Conservation (phyloP, 805 yeast genomes). For the Yarrowia sp. region DNA sequence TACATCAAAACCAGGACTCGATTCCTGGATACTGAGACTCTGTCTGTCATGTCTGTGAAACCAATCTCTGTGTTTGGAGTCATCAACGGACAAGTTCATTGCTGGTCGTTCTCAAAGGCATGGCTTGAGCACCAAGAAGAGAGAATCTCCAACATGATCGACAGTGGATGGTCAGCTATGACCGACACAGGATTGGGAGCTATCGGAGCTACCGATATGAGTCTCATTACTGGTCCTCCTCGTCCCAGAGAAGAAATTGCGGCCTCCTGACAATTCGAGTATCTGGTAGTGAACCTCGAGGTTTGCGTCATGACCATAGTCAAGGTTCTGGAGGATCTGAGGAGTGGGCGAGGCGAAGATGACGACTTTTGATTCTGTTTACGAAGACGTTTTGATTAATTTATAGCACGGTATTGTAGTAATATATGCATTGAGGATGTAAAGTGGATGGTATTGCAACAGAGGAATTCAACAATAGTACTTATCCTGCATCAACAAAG, state of each 20-base stretch:
- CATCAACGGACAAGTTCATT: constrained; percentile 7
- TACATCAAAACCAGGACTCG: constrained; percentile 6
- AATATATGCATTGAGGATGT: no score
- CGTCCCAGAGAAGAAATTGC: constrained; percentile 11
- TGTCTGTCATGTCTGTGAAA: not conserved
- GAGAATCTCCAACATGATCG: not conserved
- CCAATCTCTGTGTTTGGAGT: constrained; percentile 13
- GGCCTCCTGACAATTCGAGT: constrained; percentile 21
- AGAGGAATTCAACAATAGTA: no score
- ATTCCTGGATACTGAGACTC: constrained; percentile 10
- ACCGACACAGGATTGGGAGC: not conserved
- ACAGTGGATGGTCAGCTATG: not conserved
- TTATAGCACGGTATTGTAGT: not conserved
- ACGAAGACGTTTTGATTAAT: not conserved
- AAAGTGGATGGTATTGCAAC: no score
- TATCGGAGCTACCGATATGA: not conserved
- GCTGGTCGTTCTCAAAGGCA: constrained; percentile 1
- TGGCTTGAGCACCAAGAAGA: constrained; percentile 14
- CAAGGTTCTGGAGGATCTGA: constrained; percentile 3
- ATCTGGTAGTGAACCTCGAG: constrained; percentile 6
- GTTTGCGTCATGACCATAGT: constrained; percentile 6
- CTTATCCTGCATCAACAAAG: no score
- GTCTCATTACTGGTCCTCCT: not conserved
- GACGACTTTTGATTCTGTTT: not conserved
- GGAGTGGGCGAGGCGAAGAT: not conserved